Percentiles rank a stretch among this genome's conserved stretches.
Evolutionary conservation across 2,329 filamentous ascomycete genomes (phyloP).

Genomic region (Arthrobotrys sphaeroides): DNA sequence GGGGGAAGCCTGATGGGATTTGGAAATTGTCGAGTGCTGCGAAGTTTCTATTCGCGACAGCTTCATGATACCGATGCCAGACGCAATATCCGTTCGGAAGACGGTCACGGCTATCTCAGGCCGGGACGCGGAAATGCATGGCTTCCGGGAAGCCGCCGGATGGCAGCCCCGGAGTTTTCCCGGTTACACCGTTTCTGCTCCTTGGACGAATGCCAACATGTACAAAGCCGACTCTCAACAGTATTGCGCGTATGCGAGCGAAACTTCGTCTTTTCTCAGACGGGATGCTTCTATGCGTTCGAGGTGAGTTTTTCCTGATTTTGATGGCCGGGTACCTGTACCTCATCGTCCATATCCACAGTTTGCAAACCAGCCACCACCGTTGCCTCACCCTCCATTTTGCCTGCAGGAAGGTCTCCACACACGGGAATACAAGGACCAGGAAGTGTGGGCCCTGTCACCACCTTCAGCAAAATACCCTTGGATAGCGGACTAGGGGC

Average conservation of each 20-base stretch:
- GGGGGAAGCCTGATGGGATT: conserved; percentile 15
- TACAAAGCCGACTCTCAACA: conserved; percentile 38
- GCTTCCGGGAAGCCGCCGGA: conserved; percentile 9
- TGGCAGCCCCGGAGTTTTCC: conserved; percentile 1
- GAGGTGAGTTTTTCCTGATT: conserved; percentile 39
- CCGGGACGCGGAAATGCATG: not conserved
- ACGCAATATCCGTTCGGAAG: not conserved
- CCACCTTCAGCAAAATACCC: conserved; percentile 51
- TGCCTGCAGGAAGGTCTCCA: conserved; percentile 38
- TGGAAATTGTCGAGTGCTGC: conserved; percentile 19
- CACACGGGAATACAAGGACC: conserved; percentile 53
- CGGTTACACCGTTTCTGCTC: conserved; percentile 26
- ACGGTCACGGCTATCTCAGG: not conserved
- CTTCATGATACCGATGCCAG: not conserved
- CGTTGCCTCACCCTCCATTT: conserved; percentile 55
- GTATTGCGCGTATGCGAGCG: conserved; percentile 28
- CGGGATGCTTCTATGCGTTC: conserved; percentile 23
- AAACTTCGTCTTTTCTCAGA: conserved; percentile 44
- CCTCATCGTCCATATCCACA: not conserved
- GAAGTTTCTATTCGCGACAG: conserved; percentile 25
- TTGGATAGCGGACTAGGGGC: conserved; percentile 52
- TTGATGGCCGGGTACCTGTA: conserved; percentile 32
- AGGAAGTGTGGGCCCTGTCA: conserved; percentile 47
- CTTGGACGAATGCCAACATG: conserved; percentile 6
- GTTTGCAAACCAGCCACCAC: conserved; percentile 48